phyloP scores from a whole-genome alignment of 495 filamentous ascomycete species.

The Evernia prunastri region DNA sequence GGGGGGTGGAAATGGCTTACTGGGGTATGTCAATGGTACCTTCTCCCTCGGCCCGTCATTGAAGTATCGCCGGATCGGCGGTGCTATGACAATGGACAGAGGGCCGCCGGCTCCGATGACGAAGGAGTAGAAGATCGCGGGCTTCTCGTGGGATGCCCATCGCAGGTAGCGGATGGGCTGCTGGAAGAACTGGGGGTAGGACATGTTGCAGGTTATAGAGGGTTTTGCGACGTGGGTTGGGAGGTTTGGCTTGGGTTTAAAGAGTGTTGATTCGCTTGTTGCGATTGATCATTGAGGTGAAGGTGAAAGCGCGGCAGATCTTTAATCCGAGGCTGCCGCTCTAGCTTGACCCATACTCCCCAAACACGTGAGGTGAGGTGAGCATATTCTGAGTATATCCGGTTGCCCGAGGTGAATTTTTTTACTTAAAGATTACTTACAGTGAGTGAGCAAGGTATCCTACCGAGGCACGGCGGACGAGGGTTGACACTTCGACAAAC shows the following conservation, averaged over 20 bases:
- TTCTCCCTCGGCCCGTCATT: slow-evolving; percentile 63
- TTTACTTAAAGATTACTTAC: too few relatives aligned
- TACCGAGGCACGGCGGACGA: too few relatives aligned
- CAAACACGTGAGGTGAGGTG: too few relatives aligned
- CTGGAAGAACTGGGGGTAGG: slow-evolving; percentile 72
- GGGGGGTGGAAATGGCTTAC: slow-evolving; percentile 54
- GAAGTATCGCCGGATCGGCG: slow-evolving; percentile 59
- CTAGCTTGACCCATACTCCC: too few relatives aligned
- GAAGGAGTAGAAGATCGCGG: slow-evolving; percentile 80
- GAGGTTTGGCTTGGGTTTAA: not conserved
- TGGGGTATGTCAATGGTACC: slow-evolving; percentile 84
- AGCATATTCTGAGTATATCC: too few relatives aligned
- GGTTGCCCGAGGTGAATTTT: too few relatives aligned
- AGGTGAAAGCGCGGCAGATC: not conserved
- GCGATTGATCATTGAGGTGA: not conserved
- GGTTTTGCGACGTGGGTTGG: not conserved
- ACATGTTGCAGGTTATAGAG: slow-evolving; percentile 47
- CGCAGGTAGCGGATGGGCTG: slow-evolving; percentile 73
- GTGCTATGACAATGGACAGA: slow-evolving; percentile 55
- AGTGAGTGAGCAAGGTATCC: too few relatives aligned
- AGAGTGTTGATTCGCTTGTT: slow-evolving; percentile 1
- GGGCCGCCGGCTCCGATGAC: slow-evolving; percentile 68
- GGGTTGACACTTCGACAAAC: too few relatives aligned
- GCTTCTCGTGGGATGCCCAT: slow-evolving; percentile 80
- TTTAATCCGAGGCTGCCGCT: too few relatives aligned